phyloP scores from a whole-genome alignment of 2,329 filamentous ascomycete species.

The Aspergillus flavus region DNA sequence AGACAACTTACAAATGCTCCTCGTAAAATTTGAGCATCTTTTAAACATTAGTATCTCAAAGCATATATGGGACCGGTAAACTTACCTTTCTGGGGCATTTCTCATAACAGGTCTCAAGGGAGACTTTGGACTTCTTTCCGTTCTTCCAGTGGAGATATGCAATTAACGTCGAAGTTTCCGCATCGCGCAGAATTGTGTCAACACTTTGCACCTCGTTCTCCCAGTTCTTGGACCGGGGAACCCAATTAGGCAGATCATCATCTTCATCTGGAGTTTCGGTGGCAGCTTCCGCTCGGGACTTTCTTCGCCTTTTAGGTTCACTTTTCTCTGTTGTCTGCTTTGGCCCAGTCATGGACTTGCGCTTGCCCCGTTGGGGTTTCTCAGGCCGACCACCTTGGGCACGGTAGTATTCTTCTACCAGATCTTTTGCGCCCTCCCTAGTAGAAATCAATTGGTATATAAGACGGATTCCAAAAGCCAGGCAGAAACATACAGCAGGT shows the following conservation, averaged over 20 bases:
- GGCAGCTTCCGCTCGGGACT: slow-evolving; percentile 25
- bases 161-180: slow-evolving; percentile 33
- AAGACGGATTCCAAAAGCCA: background rate
- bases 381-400: slow-evolving; percentile 46
- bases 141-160: slow-evolving; percentile 49
- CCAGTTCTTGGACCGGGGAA: slow-evolving; percentile 46
- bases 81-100: slow-evolving; percentile 46
- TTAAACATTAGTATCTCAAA: slow-evolving; percentile 15
- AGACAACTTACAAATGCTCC: slow-evolving; percentile 46
- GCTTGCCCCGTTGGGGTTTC: slow-evolving; percentile 33
- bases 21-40: slow-evolving; percentile 55
- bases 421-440: slow-evolving; percentile 43
- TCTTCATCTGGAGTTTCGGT: slow-evolving; percentile 18
- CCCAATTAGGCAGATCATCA: slow-evolving; percentile 34
- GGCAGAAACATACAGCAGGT: slow-evolving; percentile 39
- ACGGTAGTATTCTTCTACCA: slow-evolving; percentile 45
- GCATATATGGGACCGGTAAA: background rate
- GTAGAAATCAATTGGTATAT: slow-evolving; percentile 20
- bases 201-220: slow-evolving; percentile 44
- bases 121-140: slow-evolving; percentile 46
- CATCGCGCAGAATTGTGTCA: slow-evolving; percentile 48
- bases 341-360: slow-evolving; percentile 37
- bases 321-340: slow-evolving; percentile 27
- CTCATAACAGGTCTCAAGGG: slow-evolving; percentile 44
- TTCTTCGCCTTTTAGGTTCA: slow-evolving; percentile 32